phyloP scores from a whole-genome alignment of 192 early-diverging fungal species.

The Allomyces arbusculus region DNA sequence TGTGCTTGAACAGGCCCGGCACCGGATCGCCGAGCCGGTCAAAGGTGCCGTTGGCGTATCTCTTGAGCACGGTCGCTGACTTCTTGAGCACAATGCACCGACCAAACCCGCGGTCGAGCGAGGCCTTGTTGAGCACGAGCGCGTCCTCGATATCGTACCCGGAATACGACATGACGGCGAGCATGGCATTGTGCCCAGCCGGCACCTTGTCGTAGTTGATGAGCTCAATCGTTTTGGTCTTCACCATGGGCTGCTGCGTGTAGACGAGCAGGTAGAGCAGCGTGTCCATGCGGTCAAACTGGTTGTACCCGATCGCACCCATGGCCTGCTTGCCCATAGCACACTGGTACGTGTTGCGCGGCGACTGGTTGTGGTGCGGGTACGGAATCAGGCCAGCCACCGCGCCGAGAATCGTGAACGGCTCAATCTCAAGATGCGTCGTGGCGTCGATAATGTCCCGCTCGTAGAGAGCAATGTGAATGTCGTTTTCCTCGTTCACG shows the following conservation, averaged over 20 bases:
- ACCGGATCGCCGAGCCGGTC: slow-evolving; percentile 56
- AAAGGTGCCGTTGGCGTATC: slow-evolving; percentile 73
- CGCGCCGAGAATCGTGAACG: slow-evolving; percentile 84
- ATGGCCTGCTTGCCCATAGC: slow-evolving; percentile 99
- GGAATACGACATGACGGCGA: slow-evolving; percentile 91
- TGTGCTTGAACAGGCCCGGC: slow-evolving; percentile 25
- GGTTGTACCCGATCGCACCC: slow-evolving; percentile 88
- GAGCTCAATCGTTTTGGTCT: slow-evolving; percentile 89
- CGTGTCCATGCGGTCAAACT: slow-evolving; percentile 84
- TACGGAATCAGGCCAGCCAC: slow-evolving; percentile 97
- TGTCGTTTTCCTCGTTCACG: slow-evolving; percentile 93
- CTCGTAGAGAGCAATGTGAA: slow-evolving; percentile 81
- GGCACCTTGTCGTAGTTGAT: slow-evolving; percentile 89
- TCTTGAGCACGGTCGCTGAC: slow-evolving; percentile 60
- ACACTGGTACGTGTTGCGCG: slow-evolving; percentile 95
- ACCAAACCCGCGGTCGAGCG: slow-evolving; percentile 86
- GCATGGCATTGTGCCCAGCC: slow-evolving; percentile 73
- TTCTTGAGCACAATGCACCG: slow-evolving; percentile 88
- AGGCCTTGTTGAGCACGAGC: slow-evolving; percentile 78
- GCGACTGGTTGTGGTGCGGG: slow-evolving; percentile 96
- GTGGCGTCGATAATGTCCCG: slow-evolving; percentile 62
- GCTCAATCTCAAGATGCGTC: slow-evolving; percentile 90
- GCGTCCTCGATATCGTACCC: slow-evolving; percentile 99
- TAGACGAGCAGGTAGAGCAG: slow-evolving; percentile 89
- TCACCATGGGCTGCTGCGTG: slow-evolving; percentile 94